Conservation (phyloP, 805 yeast species). For the Cyberlindnera nakhonratchasimensis region DNA sequence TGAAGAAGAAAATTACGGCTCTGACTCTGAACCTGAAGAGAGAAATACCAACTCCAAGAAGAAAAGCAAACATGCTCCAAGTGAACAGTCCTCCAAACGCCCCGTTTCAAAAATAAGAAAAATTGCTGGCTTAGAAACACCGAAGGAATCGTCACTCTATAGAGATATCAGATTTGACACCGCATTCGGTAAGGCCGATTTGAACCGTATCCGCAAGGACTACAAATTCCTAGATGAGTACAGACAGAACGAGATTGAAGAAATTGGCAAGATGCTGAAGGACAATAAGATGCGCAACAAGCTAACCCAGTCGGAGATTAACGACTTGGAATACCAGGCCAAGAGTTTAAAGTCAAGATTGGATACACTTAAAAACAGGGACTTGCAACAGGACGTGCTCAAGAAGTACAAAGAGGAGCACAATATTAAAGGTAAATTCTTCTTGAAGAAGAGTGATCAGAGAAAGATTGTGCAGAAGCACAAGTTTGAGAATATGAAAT, state of each 20-base stretch:
- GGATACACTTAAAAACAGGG: conserved; percentile 68
- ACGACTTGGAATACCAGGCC: conserved; percentile 50
- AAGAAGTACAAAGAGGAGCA: conserved; percentile 47
- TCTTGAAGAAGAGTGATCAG: conserved; percentile 66
- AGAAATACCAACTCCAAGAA: conserved; percentile 3
- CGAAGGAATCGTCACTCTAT: conserved; percentile 42
- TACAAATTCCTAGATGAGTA: conserved; percentile 87
- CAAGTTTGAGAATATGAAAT: conserved; percentile 70
- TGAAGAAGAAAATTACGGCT: conserved; percentile 29
- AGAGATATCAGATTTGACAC: conserved; percentile 89
- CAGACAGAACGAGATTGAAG: conserved; percentile 65
- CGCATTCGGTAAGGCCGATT: conserved; percentile 81
- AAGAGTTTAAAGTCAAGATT: conserved; percentile 66
- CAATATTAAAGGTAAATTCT: conserved; percentile 51
- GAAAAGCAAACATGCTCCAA: conserved; percentile 77
- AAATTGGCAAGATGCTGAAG: conserved; percentile 53
- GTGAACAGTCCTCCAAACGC: conserved; percentile 69
- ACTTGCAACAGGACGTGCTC: conserved; percentile 67
- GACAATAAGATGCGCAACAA: conserved; percentile 46
- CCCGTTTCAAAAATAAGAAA: conserved; percentile 69
- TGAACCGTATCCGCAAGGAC: conserved; percentile 61
- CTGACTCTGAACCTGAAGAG: conserved; percentile 19
- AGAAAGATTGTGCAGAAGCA: conserved; percentile 73
- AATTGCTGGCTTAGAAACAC: conserved; percentile 60
- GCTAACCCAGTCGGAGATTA: conserved; percentile 42